Evolutionary conservation across 129 eudicot species (phyloP).

Genomic region (Lactuca sativa): DNA sequence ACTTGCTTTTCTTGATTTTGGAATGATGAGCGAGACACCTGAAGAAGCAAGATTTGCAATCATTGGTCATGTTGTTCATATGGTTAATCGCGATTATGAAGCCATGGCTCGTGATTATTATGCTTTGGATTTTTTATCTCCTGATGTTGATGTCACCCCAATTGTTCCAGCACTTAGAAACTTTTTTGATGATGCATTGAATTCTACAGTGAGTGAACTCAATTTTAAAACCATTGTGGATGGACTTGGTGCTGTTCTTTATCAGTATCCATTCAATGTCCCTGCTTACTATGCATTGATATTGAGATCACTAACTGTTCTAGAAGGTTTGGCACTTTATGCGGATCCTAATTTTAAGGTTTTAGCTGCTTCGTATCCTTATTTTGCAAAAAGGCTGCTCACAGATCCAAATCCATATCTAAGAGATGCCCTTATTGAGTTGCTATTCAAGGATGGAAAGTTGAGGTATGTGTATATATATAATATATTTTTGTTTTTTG

Average conservation of each 20-base stretch:
- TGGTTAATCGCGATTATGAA: constrained; percentile 98
- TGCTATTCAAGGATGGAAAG: constrained; percentile 89
- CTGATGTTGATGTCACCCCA: constrained; percentile 89
- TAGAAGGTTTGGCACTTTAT: constrained; percentile 91
- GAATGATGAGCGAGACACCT: constrained; percentile 99
- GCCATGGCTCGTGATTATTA: constrained; percentile 99
- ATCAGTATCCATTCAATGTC: constrained; percentile 87
- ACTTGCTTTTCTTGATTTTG: constrained; percentile 96
- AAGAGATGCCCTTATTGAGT: constrained; percentile 96
- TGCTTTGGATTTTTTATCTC: constrained; percentile 77
- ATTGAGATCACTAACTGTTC: constrained; percentile 93
- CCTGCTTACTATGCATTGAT: constrained; percentile 95
- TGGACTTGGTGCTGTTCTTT: constrained; percentile 87
- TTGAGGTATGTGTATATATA: constrained; percentile 42
- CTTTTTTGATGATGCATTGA: constrained; percentile 93
- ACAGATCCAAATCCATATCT: constrained; percentile 94
- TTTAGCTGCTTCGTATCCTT: constrained; percentile 94
- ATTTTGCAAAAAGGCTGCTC: constrained; percentile 95
- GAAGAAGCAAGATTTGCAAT: constrained; percentile 94
- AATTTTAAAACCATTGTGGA: constrained; percentile 93
- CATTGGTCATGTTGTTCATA: constrained; percentile 97
- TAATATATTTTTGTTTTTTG: too few species aligned
- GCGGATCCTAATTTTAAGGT: constrained; percentile 98
- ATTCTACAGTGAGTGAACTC: constrained; percentile 88
- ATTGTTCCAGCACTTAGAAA: constrained; percentile 85